A percentile compares a stretch with the other conserved stretches of the same genome.
Conservation (phyloP, 345 rosid species). For the Camelina sativa region DNA sequence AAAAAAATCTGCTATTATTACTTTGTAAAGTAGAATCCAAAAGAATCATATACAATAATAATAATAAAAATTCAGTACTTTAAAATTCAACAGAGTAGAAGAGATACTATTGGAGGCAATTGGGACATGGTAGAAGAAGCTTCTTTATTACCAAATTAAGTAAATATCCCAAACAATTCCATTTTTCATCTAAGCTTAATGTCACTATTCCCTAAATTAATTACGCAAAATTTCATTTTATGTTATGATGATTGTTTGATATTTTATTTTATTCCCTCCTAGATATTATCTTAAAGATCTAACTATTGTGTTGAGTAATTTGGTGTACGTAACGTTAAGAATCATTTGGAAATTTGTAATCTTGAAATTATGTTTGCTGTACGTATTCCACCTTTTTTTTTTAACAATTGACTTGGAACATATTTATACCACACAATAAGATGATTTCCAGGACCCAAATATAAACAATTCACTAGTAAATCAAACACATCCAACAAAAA, state of each 20-base stretch:
- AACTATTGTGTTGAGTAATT: constrained; percentile 1
- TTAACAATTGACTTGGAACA: no score
- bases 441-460: neutral
- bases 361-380: no score
- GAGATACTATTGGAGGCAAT: constrained; percentile 29
- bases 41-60: neutral
- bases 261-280: neutral
- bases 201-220: constrained; percentile 44
- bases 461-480: neutral
- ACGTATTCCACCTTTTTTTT: no score
- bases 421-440: neutral
- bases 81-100: constrained; percentile 19
- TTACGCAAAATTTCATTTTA: constrained; percentile 13
- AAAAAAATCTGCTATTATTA: neutral
- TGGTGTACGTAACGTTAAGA: neutral
- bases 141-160: constrained; percentile 43
- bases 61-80: neutral
- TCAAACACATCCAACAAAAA: neutral
- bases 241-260: constrained; percentile 35
- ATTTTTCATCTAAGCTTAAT: constrained; percentile 37
- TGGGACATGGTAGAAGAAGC: constrained; percentile 39
- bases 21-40: constrained; percentile 24
- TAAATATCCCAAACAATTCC: constrained; percentile 44
- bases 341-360: neutral
- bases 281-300: constrained; percentile 20